Evolutionary conservation across 805 yeast species (phyloP).

Genomic region (Jamesozyma piceae): DNA sequence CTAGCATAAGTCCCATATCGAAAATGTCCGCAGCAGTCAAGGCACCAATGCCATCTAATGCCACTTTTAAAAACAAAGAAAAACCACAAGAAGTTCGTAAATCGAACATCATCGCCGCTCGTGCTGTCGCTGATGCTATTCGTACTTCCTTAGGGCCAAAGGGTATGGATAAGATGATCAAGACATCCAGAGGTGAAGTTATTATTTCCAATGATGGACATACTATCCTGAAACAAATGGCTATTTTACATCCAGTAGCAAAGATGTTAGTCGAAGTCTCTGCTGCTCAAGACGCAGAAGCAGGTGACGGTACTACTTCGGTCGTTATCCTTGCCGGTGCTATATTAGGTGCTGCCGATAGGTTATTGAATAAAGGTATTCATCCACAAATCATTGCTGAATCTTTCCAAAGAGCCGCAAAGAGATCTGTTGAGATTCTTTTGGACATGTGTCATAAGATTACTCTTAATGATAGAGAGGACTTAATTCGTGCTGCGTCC

Average conservation of each 20-base stretch:
- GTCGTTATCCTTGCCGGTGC: slow-evolving; percentile 96
- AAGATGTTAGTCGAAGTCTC: slow-evolving; percentile 95
- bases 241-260: slow-evolving; percentile 97
- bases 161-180: slow-evolving; percentile 99
- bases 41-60: slow-evolving; percentile 51
- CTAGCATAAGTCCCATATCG: not conserved
- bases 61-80: slow-evolving; percentile 85
- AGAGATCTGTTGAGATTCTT: slow-evolving; percentile 70
- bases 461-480: slow-evolving; percentile 70
- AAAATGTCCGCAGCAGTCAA: slow-evolving; percentile 1
- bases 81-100: slow-evolving; percentile 91
- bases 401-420: slow-evolving; percentile 82
- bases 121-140: slow-evolving; percentile 92
- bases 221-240: slow-evolving; percentile 94
- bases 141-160: slow-evolving; percentile 95
- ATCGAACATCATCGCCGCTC: slow-evolving; percentile 81
- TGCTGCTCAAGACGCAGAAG: slow-evolving; percentile 97
- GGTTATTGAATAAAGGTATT: slow-evolving; percentile 76
- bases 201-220: slow-evolving; percentile 97
- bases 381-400: slow-evolving; percentile 95
- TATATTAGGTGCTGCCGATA: slow-evolving; percentile 88
- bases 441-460: slow-evolving; percentile 78
- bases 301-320: slow-evolving; percentile 99
- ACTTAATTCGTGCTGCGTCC: slow-evolving; percentile 81
- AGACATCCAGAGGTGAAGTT: slow-evolving; percentile 84